Conservation (phyloP, 257 asterid genomes). For the Salvia miltiorrhiza region DNA sequence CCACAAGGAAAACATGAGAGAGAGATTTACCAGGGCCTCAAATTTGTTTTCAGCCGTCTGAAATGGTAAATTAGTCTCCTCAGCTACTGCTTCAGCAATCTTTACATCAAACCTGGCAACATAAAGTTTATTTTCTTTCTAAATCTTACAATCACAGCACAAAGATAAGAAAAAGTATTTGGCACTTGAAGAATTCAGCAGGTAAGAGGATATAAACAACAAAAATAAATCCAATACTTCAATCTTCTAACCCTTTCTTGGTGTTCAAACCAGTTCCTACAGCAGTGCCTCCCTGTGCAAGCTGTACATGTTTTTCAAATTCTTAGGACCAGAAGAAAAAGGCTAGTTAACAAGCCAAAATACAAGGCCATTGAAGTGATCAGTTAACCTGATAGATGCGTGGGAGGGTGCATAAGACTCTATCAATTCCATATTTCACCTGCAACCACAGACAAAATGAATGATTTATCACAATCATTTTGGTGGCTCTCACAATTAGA, state of each 20-base stretch:
- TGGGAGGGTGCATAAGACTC: conserved; percentile 85
- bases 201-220: conserved; percentile 9
- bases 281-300: conserved; percentile 99
- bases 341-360: conserved; percentile 16
- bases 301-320: conserved; percentile 55
- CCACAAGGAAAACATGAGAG: conserved; percentile 20
- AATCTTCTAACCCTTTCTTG: conserved; percentile 67
- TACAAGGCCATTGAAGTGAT: not conserved
- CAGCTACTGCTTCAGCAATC: conserved; percentile 96
- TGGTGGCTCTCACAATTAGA: conserved; percentile 5
- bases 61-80: conserved; percentile 92
- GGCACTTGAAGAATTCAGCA: not conserved
- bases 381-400: conserved; percentile 79
- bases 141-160: not conserved
- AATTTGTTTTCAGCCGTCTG: conserved; percentile 99
- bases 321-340: conserved; percentile 29
- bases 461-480: not conserved
- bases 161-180: conserved; percentile 1
- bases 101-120: conserved; percentile 82
- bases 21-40: conserved; percentile 83
- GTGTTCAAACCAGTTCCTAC: conserved; percentile 99
- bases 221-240: conserved; percentile 8
- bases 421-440: conserved; percentile 92
- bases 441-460: conserved; percentile 26
- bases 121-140: not conserved